Conservation (phyloP, 1,284 basidiomycete genomes). For the Vanrija sp. region DNA sequence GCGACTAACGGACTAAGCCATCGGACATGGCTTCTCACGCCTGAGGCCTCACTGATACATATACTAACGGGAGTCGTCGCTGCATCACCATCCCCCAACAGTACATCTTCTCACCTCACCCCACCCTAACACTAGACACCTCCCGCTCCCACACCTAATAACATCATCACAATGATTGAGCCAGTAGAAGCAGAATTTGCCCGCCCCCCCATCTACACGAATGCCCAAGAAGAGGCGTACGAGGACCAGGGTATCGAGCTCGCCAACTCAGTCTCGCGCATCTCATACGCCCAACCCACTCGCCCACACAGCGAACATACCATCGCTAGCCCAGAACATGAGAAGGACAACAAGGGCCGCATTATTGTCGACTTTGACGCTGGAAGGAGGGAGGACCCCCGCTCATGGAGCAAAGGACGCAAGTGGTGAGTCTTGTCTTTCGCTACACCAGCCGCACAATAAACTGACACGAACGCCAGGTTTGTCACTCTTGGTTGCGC, state of each 20-base stretch:
- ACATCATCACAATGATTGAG: conserved; percentile 24
- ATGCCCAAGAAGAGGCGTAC: conserved; percentile 24
- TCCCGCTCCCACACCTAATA: neutral
- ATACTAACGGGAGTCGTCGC: too few species aligned
- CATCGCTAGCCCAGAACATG: neutral
- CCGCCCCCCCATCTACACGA: conserved; percentile 31
- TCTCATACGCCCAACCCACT: conserved; percentile 1
- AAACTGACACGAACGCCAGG: conserved; percentile 14
- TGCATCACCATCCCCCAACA: too few species aligned
- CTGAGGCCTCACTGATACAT: too few species aligned
- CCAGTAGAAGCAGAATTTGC: conserved; percentile 41
- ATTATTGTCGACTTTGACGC: conserved; percentile 33
- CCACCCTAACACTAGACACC: too few species aligned
- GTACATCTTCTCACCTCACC: too few species aligned
- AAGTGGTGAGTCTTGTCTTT: conserved; percentile 29
- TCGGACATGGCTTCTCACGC: too few species aligned
- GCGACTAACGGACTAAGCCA: too few species aligned
- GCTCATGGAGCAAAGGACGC: conserved; percentile 30
- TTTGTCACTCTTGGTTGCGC: conserved; percentile 30
- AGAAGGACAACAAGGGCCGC: conserved; percentile 17
- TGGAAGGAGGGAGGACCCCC: conserved; percentile 30
- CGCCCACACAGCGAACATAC: neutral
- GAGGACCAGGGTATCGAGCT: conserved; percentile 26
- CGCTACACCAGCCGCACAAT: neutral
- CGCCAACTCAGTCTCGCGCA: neutral